Base-by-base conservation (phyloP, 805 yeast species). In the Alloascoidea hylecoeti region DNA sequence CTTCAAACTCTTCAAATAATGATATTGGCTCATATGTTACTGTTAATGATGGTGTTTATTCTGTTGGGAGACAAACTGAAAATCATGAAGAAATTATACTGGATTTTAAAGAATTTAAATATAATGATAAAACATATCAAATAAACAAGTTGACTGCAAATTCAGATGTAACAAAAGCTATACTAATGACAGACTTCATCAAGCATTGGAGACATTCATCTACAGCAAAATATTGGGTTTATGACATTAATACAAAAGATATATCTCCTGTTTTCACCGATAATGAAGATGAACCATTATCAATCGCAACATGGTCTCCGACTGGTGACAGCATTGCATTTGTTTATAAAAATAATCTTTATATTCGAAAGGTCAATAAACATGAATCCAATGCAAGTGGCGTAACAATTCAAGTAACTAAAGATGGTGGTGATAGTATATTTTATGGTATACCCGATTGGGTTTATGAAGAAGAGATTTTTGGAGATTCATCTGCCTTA, bases 391-490 rank as follows among this genome's bases (percentile, higher is more conserved):
- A 57, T 1, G 14, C 19, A 3, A 33, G 44, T 46, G 33, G 57
- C 0, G 44, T 55, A 0, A 23, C 30, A 23, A 56, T 50, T 2
- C 70, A 69, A 39, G 49, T 73, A 5, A 74, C 86, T 0, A 43
- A 44, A 35, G 80, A 74, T 48, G 85, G 85, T 12, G 66, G 69
- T 32, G 61, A 60, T 1, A 62, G 68, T 43, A 61, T 76, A 2
- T 77, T 78, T 51, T 74, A 78, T 49, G 86, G 84, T 4, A 75
- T 72, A 45, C 82, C 84, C 2, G 85, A 78, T 47, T 78, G 86
- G 86, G 82, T 77, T 12, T 78, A 78, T 45, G 86, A 78, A 49
- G 86, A 78, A 47, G 86, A 78, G 52, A 80, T 78, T 0, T 60
- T 74, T 38, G 77, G 70, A 41, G 58, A 64, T 32, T 81, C 75